phyloP scores from a whole-genome alignment of 768 basidiomycete species.

The Boletus tomentosulus region DNA sequence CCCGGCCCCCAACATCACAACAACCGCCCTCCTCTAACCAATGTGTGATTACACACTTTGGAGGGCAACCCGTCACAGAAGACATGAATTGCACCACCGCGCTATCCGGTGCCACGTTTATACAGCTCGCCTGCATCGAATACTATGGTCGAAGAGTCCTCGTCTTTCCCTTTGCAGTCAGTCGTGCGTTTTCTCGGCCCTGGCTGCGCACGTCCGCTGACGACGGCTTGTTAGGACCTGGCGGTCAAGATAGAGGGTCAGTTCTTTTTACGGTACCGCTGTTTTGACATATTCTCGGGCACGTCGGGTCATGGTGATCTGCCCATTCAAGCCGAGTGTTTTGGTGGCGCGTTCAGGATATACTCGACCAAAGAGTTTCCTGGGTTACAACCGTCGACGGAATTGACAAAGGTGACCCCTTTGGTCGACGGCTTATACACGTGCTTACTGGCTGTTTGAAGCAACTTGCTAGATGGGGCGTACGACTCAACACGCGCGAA shows the following conservation, averaged over 20 bases:
- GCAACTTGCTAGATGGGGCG: constrained; percentile 34
- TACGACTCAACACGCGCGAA: constrained; percentile 35
- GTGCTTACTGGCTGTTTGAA: constrained; percentile 9
- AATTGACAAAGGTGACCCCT: constrained; percentile 56
- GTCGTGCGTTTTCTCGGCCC: constrained; percentile 12
- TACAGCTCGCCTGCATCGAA: constrained; percentile 51
- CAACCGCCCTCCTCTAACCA: constrained; percentile 14
- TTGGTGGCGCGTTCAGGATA: constrained; percentile 62
- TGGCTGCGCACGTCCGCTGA: constrained; percentile 1
- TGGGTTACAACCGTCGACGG: constrained; percentile 63
- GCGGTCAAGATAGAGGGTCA: constrained; percentile 64
- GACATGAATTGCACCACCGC: constrained; percentile 41
- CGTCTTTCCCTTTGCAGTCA: constrained; percentile 63
- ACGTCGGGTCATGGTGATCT: constrained; percentile 26
- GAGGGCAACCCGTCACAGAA: constrained; percentile 43
- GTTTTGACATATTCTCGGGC: constrained; percentile 55
- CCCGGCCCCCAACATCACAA: constrained; percentile 7
- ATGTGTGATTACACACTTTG: constrained; percentile 43
- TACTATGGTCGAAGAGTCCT: constrained; percentile 48
- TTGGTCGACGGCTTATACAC: background rate
- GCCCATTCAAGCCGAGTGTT: constrained; percentile 59
- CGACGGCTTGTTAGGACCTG: constrained; percentile 45
- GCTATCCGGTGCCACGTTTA: constrained; percentile 60
- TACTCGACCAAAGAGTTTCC: constrained; percentile 77
- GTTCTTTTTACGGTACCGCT: constrained; percentile 68